phyloP scores from a whole-genome alignment of 179 eudicot genomes.

The Carnegiea gigantea region DNA sequence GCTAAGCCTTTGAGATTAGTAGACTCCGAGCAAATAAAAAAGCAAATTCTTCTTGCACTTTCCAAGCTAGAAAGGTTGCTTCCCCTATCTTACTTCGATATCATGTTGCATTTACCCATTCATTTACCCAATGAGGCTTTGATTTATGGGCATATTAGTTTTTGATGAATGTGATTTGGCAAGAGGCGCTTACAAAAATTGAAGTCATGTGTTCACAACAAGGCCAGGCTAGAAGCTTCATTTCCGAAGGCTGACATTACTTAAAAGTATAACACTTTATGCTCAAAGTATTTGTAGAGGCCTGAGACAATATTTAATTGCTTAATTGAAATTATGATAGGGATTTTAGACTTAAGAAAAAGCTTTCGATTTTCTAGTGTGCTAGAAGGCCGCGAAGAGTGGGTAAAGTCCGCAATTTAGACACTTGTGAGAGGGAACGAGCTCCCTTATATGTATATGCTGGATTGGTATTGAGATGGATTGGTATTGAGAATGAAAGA shows the following conservation, averaged over 20 bases:
- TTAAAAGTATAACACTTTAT: neutral
- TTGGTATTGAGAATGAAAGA: no score
- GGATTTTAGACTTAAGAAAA: neutral
- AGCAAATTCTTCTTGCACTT: no score
- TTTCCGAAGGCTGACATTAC: neutral
- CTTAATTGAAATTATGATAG: slow-evolving; percentile 12
- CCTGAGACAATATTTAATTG: slow-evolving; percentile 9
- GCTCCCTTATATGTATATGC: neutral
- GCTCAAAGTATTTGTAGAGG: slow-evolving; percentile 8
- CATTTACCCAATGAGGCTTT: no score
- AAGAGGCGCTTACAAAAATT: neutral
- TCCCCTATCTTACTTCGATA: no score
- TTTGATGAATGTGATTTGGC: neutral
- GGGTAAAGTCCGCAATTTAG: neutral
- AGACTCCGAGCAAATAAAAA: no score
- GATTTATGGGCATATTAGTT: neutral
- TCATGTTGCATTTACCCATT: no score
- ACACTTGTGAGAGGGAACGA: neutral
- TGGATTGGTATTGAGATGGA: no score
- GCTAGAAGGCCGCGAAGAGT: neutral
- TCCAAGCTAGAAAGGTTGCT: no score
- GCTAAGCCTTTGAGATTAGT: no score
- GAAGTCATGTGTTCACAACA: neutral
- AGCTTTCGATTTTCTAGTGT: no score
- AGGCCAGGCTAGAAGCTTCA: neutral